Evolutionary conservation across 495 filamentous ascomycete genomes (phyloP).

Genomic region (Trichoderma erinaceum): DNA sequence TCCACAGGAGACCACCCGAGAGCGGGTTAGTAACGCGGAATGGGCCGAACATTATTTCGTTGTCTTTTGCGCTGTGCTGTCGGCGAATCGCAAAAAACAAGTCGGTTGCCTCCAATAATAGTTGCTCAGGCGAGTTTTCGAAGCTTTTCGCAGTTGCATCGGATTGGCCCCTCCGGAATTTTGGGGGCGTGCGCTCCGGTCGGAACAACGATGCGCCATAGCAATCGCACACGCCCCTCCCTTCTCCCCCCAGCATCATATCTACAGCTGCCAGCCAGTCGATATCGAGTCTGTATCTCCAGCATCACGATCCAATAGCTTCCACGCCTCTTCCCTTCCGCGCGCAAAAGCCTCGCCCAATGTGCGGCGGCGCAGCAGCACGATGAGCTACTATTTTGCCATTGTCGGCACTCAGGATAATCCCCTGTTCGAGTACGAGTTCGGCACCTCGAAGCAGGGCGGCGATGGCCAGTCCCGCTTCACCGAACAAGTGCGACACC

Average conservation of each 20-base stretch:
- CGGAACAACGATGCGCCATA: conserved; percentile 7
- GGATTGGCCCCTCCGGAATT: conserved; percentile 7
- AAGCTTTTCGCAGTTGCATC: conserved; percentile 4
- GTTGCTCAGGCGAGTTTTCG: not conserved
- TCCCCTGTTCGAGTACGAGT: conserved; percentile 91
- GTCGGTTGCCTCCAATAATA: too few species aligned
- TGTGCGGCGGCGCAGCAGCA: conserved; percentile 16
- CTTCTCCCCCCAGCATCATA: conserved; percentile 9
- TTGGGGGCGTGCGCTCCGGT: not conserved
- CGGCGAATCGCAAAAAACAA: too few species aligned
- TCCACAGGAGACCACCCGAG: conserved; percentile 55
- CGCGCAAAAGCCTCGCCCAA: conserved; percentile 12
- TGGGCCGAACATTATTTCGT: conserved; percentile 56
- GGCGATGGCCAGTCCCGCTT: conserved; percentile 88
- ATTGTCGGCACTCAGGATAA: conserved; percentile 92
- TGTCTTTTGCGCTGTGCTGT: not conserved
- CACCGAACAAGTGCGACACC: conserved; percentile 74
- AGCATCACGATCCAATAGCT: too few species aligned
- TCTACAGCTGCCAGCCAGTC: not conserved
- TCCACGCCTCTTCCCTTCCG: too few species aligned
- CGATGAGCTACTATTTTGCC: conserved; percentile 95
- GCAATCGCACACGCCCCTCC: not conserved
- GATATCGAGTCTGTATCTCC: not conserved
- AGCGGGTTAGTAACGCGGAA: conserved; percentile 68
- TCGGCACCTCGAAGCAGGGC: conserved; percentile 89